Evolutionary conservation across 345 rosid species (phyloP), one percentile per base, ranked within the genome.

Genomic region (Gossypium mustelinum): DNA sequence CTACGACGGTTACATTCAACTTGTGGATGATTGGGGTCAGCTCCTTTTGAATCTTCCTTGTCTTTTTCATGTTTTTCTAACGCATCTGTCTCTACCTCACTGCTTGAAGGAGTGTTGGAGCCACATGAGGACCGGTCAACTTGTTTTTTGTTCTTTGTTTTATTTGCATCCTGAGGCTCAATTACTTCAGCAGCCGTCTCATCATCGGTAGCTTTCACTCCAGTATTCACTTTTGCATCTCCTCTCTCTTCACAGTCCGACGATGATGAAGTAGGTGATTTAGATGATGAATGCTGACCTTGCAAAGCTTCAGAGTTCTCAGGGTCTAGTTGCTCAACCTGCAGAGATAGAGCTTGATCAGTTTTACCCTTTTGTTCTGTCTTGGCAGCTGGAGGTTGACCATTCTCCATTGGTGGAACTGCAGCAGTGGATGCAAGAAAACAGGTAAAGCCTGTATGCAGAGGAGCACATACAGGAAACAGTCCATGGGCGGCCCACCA

Each of bases 401-500:
- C 85, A 52, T 74, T 45, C 44, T 81, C 88, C 76, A 66, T 63
- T n/a, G 86, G 76, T 52, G 87, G 81, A 70, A 65, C 82, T 57
- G 77, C 83, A 73, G 85, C 72, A 18, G 85, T 76, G 66, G 90
- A 76, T 75, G 88, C 62, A 9, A 88, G 87, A 69, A 84, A 79
- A 76, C 87, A 85, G 63, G 84, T 73, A 73, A 89, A 89, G 74
- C 86, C 84, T 57, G 89, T 58, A 48, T 83, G 87, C 69, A 81
- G 79, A 81, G 96, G 89, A 78, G 95, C 79, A 81, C 97, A 92
- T 22, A 89, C 47, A 68, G 97, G 97, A 78, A 92, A 84, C 76
- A 94, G 73, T 44, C 97, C 98, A 70, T 94, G 93, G 71, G 98
- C 94, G 14, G 94, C 91, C 98, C 98, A 94, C 98, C 98, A 94